Percentiles rank a stretch among this genome's conserved stretches.
phyloP scores from a whole-genome alignment of 2,329 filamentous ascomycete species.

The Ophiostoma fasciatum region DNA sequence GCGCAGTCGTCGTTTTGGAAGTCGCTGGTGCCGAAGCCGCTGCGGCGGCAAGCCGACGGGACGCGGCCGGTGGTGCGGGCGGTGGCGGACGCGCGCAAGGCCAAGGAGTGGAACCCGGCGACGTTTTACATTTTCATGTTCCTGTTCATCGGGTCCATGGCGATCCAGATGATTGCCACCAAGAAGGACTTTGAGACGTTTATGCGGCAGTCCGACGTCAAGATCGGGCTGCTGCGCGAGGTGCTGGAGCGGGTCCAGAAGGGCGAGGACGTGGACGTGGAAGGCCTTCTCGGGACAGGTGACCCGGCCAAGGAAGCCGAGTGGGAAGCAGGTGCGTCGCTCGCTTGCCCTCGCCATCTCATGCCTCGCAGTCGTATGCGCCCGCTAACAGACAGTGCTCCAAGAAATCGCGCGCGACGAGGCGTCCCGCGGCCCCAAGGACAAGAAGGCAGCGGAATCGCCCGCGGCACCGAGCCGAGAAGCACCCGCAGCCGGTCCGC shows the following conservation, averaged over 20 bases:
- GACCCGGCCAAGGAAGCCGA: constrained; percentile 60
- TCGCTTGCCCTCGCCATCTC: background rate
- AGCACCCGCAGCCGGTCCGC: too few relatives aligned
- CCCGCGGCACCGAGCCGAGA: too few relatives aligned
- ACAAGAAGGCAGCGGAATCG: constrained; percentile 24
- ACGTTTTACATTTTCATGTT: constrained; percentile 74
- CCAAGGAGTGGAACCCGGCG: constrained; percentile 63
- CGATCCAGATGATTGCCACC: constrained; percentile 79
- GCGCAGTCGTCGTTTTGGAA: constrained; percentile 46
- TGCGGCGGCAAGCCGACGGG: constrained; percentile 29
- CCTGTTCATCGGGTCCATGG: constrained; percentile 82
- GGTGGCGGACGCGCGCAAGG: constrained; percentile 25
- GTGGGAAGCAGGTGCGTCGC: constrained; percentile 64
- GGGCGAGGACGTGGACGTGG: constrained; percentile 73
- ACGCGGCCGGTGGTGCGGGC: constrained; percentile 16
- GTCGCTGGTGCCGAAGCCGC: constrained; percentile 52
- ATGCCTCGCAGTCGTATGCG: too few relatives aligned
- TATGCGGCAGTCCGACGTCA: constrained; percentile 61
- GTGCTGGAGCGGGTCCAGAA: constrained; percentile 54
- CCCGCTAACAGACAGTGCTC: constrained; percentile 36
- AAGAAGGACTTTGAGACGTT: constrained; percentile 62
- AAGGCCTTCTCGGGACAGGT: constrained; percentile 65
- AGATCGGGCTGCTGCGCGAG: constrained; percentile 62
- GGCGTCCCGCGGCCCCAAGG: constrained; percentile 30
- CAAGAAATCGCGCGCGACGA: constrained; percentile 53